Base-by-base conservation (phyloP, 306 rosid species). In the Quercus cerris region DNA sequence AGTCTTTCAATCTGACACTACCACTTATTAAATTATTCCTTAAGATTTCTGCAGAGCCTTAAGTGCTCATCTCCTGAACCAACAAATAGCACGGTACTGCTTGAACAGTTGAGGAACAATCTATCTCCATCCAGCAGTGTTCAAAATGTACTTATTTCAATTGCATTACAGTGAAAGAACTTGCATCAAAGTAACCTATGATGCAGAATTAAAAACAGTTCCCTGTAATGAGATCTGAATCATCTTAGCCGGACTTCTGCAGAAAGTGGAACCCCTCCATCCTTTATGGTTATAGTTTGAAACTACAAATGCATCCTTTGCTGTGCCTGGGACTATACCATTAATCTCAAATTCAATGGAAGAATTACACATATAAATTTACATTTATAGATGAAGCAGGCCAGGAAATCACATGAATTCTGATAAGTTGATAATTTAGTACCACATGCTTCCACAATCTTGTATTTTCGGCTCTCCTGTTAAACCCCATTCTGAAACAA, bases 41-140 rank as follows among this genome's bases (percentile, higher is more conserved):
- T 74, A 51, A 20, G 52, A 94, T 86, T 78, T 91, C 70, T 30
- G 85, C 89, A 81, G 86, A 75, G 76, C 87, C 75, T 59, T 88
- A 88, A 74, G 90, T 93, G 51, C 87, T 81, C 62, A 89, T 80
- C 76, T 91, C 92, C 98, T 94, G 88, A 74, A 44, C 31, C 77
- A 88, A 80, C 77, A 77, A 85, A 70, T 77, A 44, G 63, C 56
- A 30, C 55, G 3, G 83, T 92, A 94, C 46, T 51, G 75, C 81
- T 77, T 85, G 94, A 87, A 94, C 33, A 94, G 83, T 81, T 81
- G 90, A 78, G 98, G 98, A 85, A 92, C 59, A 79, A 92, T 68
- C 80, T 85, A 84, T 89, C 84, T 92, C 98, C 97, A 94, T 67
- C 76, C 82, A 5, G 91, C 82, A 59, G 97, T 92, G 85, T 91